Evolutionary conservation across 495 filamentous ascomycete genomes (phyloP).

Genomic region (Aeminium ludgeri): DNA sequence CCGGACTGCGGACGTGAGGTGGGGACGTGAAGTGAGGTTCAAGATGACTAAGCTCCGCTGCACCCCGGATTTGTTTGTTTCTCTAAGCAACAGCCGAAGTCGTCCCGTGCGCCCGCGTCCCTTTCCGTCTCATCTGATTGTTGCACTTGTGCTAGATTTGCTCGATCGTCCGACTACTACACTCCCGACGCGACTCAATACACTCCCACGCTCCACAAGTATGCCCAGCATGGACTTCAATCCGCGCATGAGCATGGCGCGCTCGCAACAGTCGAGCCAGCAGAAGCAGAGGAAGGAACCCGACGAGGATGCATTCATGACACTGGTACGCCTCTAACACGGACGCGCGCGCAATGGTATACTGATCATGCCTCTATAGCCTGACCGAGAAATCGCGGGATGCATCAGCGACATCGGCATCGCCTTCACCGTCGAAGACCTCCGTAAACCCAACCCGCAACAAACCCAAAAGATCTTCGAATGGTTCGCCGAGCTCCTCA

Average conservation of each 20-base stretch:
- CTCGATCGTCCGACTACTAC: too few species aligned
- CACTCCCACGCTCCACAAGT: not conserved
- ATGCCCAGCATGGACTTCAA: constrained; percentile 47
- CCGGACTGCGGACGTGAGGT: too few species aligned
- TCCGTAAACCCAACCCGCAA: constrained; percentile 81
- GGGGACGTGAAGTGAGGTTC: too few species aligned
- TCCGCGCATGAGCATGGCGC: constrained; percentile 59
- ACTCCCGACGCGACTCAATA: too few species aligned
- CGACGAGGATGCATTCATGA: constrained; percentile 80
- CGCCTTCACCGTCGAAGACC: constrained; percentile 67
- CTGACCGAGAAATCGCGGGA: constrained; percentile 79
- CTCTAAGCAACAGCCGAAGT: too few species aligned
- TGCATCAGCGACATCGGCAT: constrained; percentile 96
- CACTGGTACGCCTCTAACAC: constrained; percentile 37
- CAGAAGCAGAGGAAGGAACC: constrained; percentile 50
- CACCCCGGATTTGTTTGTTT: too few species aligned
- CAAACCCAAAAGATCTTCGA: constrained; percentile 94
- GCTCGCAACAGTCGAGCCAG: constrained; percentile 25
- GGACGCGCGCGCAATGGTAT: not conserved
- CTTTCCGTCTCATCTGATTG: too few species aligned
- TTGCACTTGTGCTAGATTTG: too few species aligned
- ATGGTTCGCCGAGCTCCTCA: constrained; percentile 85
- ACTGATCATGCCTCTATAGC: constrained; percentile 24
- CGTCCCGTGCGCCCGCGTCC: too few species aligned
- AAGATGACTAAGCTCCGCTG: too few species aligned